Evolutionary conservation across 352 stramenopile genomes (phyloP).

Genomic region (Globisporangium barbulae): DNA sequence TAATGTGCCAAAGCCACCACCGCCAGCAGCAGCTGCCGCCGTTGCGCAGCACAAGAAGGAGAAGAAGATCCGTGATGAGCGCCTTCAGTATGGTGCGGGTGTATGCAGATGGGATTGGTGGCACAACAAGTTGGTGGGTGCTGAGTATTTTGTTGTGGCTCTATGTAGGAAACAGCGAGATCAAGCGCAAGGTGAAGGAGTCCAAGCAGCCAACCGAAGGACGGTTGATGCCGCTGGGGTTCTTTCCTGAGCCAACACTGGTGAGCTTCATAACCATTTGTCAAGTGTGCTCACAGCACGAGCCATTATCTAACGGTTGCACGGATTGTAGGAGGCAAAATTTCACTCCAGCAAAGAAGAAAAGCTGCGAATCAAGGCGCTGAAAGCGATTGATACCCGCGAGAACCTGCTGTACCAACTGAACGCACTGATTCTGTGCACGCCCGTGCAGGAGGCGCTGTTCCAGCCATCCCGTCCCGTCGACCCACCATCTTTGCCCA

Average conservation of each 20-base stretch:
- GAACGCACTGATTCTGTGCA: constrained; percentile 67
- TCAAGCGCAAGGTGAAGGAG: constrained; percentile 15
- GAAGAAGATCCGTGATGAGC: constrained; percentile 46
- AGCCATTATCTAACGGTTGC: neutral
- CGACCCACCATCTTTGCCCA: constrained; percentile 21
- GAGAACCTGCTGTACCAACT: constrained; percentile 72
- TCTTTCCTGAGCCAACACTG: constrained; percentile 22
- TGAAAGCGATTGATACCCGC: constrained; percentile 61
- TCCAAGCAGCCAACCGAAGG: constrained; percentile 13
- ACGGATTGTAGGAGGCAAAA: constrained; percentile 19
- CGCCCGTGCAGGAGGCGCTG: constrained; percentile 50
- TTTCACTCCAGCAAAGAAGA: constrained; percentile 46
- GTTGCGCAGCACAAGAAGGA: constrained; percentile 29
- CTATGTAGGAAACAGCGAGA: constrained; percentile 25
- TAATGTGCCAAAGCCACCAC: constrained; percentile 20
- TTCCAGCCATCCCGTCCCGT: constrained; percentile 48
- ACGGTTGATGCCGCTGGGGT: constrained; percentile 32
- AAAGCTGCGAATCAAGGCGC: constrained; percentile 64
- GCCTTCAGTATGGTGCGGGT: constrained; percentile 48
- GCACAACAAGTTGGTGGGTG: neutral
- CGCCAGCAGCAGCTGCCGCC: constrained; percentile 13
- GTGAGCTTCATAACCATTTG: neutral
- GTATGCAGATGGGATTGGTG: neutral
- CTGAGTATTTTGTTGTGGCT: neutral
- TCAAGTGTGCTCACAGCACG: too few relatives aligned